A percentile compares a stretch with the other conserved stretches of the same genome.
phyloP scores from a whole-genome alignment of 768 basidiomycete species.

The Boletus fagicola region DNA sequence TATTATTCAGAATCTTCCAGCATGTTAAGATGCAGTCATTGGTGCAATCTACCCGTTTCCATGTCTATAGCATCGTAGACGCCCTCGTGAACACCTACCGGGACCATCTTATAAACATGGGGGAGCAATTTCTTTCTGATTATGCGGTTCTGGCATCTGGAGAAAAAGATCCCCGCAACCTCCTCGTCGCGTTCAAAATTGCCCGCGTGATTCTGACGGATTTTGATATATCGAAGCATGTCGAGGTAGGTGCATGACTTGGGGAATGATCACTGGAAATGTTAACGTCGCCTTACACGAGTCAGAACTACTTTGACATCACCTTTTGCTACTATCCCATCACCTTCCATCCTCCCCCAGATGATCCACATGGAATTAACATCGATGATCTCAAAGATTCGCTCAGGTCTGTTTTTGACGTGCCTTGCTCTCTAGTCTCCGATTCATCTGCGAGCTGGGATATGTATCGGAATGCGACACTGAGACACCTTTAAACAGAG shows the following conservation, averaged over 20 bases:
- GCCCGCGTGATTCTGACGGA: conserved; percentile 83
- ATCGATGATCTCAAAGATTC: conserved; percentile 77
- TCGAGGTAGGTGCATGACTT: conserved; percentile 62
- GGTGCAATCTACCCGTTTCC: conserved; percentile 77
- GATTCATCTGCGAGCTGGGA: conserved; percentile 1
- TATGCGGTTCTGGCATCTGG: conserved; percentile 87
- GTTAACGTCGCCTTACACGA: background rate
- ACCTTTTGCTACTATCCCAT: conserved; percentile 99
- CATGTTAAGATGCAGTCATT: conserved; percentile 81
- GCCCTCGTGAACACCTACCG: conserved; percentile 39
- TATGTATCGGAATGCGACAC: background rate
- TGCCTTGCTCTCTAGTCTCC: background rate
- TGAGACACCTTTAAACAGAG: conserved; percentile 35
- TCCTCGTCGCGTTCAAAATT: conserved; percentile 86
- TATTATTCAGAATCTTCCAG: conserved; percentile 56
- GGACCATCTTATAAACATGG: conserved; percentile 68
- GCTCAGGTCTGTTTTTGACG: conserved; percentile 50
- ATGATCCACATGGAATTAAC: conserved; percentile 91
- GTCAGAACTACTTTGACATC: conserved; percentile 86
- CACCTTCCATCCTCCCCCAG: conserved; percentile 89
- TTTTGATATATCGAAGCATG: conserved; percentile 70
- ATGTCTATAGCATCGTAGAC: conserved; percentile 81
- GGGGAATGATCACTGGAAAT: background rate
- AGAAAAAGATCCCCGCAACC: conserved; percentile 96
- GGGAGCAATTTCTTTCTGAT: conserved; percentile 65